Percentiles rank a stretch among this genome's conserved stretches.
These are phyloP conservation scores for Talaromyces sp. DNA, from an alignment of 2,329 filamentous ascomycete species.

Conservation along the genomic window DNA sequence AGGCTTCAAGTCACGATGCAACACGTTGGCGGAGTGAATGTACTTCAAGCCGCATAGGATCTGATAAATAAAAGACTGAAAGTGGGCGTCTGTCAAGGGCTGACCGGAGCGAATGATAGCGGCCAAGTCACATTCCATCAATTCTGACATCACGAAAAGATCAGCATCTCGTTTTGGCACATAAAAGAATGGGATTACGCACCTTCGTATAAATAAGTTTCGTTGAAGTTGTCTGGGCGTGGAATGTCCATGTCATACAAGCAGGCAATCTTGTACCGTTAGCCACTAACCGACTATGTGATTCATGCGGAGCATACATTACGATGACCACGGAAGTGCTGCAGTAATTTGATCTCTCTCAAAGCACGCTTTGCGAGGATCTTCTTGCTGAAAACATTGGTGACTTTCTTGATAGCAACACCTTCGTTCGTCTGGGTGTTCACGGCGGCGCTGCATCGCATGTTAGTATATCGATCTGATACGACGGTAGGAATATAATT, in stretches of 20 bases:
- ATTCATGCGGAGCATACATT: constrained; percentile 58
- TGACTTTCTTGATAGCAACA: constrained; percentile 98
- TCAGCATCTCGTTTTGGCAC: neutral
- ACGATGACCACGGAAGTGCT: constrained; percentile 90
- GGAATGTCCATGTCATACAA: constrained; percentile 99
- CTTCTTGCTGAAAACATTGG: constrained; percentile 99
- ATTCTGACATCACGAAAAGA: constrained; percentile 55
- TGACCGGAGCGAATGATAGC: constrained; percentile 97
- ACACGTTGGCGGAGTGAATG: constrained; percentile 96
- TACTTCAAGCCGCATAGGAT: constrained; percentile 98
- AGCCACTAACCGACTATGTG: constrained; percentile 29
- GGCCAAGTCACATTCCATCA: constrained; percentile 98
- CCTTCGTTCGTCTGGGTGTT: constrained; percentile 89
- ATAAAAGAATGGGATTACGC: constrained; percentile 26
- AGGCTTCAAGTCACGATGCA: constrained; percentile 95
- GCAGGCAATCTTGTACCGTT: constrained; percentile 75
- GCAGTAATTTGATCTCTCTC: constrained; percentile 96
- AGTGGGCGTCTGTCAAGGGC: constrained; percentile 95
- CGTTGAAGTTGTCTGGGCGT: constrained; percentile 95
- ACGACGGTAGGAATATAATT: neutral
- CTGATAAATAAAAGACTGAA: constrained; percentile 99
- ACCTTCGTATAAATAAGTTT: constrained; percentile 99
- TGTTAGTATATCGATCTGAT: neutral
- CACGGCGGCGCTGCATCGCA: constrained; percentile 68
- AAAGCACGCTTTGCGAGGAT: constrained; percentile 96